Base-by-base conservation (phyloP, 768 basidiomycete genomes). In the Sarcodon sp. region DNA sequence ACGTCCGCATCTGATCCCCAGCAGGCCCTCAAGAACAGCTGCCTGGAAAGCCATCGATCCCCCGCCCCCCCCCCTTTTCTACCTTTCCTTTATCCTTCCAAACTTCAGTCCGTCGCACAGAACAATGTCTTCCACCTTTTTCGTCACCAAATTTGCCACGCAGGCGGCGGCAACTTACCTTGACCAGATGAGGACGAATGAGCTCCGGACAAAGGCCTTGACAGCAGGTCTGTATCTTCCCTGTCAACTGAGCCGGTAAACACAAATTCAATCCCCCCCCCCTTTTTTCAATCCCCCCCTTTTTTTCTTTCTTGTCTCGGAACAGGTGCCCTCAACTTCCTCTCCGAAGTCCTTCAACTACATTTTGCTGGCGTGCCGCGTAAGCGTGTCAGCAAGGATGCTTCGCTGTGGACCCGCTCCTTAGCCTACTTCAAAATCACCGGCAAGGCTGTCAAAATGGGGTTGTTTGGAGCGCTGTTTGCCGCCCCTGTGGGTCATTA, bases 311-410 rank as follows among this genome's bases (percentile, higher is more conserved):
- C 44, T 37, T 32, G 35, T 32, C 3, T 15, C 16, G 31, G 12
- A 34, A 27, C 53, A 69, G 68, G 61, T 15, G 45, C 60, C 13
- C 61, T 71, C 36, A 64, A 62, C 45, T 70, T 70, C 61, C 61
- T 88, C 45, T 88, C 90, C 63, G 89, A 91, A 64, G 77, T 89
- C 36, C 74, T 91, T 31, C 86, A 83, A 12, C 83, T 80, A 50
- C 75, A 83, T 50, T 62, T 79, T 41, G 83, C 87, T 7, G 73
- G 80, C 35, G 59, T 79, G 43, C 80, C 83, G 6, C 65, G 71
- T 7, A 69, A 61, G 41, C 63, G 62, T 35, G 66, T 74, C 7
- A 52, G 72, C 33, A 78, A 77, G 52, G 66, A 78, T 67, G 75
- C 78, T 1, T 70, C 83, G 2, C 52, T 68, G 18, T 57, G 78